phyloP scores from a whole-genome alignment of 163 green algal species.

The Smithsoniella earleae region DNA sequence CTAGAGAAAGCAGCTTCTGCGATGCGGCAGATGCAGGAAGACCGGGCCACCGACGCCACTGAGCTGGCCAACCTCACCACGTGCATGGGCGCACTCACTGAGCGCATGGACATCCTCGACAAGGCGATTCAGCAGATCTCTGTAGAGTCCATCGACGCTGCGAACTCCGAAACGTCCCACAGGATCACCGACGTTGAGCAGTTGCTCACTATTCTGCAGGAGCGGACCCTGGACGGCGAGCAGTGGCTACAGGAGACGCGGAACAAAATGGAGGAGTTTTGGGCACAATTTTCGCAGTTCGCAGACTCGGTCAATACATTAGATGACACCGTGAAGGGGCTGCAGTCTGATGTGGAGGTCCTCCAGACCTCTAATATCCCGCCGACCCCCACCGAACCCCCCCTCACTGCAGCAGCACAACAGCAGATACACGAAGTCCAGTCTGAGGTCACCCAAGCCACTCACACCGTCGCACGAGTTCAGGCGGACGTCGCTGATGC shows the following conservation, averaged over 20 bases:
- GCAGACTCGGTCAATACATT: neutral
- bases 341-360: neutral
- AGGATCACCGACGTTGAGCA: neutral
- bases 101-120: conserved; percentile 8
- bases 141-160: neutral
- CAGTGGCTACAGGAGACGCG: neutral
- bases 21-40: neutral
- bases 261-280: neutral
- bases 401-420: neutral
- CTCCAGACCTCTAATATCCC: neutral
- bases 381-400: neutral
- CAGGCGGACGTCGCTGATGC: too few relatives aligned
- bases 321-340: neutral
- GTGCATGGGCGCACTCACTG: neutral
- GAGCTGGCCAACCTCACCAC: neutral
- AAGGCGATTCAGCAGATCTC: neutral
- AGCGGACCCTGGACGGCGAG: neutral
- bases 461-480: too few relatives aligned
- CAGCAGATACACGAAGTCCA: neutral
- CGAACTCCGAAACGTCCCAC: neutral
- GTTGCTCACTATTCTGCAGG: neutral
- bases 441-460: neutral
- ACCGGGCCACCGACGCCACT: neutral
- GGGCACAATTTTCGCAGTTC: neutral
- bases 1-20: neutral